Evolutionary conservation across 2,329 filamentous ascomycete species (phyloP), one percentile per base, ranked within the genome.

Genomic region (Arthrobotrys musiformis): DNA sequence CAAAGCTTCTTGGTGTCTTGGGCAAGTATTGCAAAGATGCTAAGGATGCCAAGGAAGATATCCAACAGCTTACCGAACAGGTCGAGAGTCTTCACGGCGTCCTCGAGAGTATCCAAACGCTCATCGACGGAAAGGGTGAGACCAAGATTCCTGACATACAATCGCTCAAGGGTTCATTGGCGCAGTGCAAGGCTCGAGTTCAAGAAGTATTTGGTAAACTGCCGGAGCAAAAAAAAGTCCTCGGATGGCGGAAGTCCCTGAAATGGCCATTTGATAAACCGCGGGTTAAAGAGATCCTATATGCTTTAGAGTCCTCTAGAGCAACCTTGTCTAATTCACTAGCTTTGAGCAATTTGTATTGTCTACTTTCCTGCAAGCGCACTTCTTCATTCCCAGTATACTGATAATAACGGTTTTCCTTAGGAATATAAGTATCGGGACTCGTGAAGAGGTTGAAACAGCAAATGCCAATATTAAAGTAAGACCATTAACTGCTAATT

Each of bases 181-280:
- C n/a, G n/a, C 30, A 37, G 26, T 64, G 61, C 61, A 28, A 30
- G n/a, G 6, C 17, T 42, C 24, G 22, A 50, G 37, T 33, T 4
- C 50, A 48, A 46, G 61, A 48, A 33, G 40, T 56, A 35, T 19
- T 56, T 15, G 28, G 9, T 56, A 33, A 56, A 56, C 50, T 56
- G 3, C 50, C 50, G 22, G 61, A 64, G 13, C 70, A 46, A 60
- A 50, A 26, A 30, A 46, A 1, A 46, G 9, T 35, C 50, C 17
- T 61, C 35, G 33, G 56, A 61, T 26, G 15, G 56, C 17, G 33
- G 56, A 61, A 81, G 70, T 80, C 81, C n/a, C 72, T 82, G 15
- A 82, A 81, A 46, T 83, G 82, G 81, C 81, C 82, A 7, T 75
- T 83, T 50, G 79, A 81, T 30, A 79, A 78, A 26, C 28, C 50